Conservation (phyloP, 179 eudicot species). For the Camellia oleifera region DNA sequence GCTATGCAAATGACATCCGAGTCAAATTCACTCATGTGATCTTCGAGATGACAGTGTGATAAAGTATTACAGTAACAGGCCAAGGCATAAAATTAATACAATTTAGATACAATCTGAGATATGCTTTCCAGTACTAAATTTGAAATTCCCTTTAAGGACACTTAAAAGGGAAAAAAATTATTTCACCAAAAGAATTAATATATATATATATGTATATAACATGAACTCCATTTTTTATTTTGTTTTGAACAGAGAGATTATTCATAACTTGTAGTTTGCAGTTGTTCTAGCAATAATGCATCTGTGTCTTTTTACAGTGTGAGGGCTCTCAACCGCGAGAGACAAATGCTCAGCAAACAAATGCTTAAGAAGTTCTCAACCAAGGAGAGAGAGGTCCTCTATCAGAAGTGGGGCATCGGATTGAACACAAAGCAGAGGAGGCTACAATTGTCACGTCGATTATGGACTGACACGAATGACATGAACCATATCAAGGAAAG, state of each 20-base stretch:
- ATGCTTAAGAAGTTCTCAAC: constrained; percentile 49
- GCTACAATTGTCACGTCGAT: constrained; percentile 41
- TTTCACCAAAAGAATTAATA: background rate
- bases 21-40: background rate
- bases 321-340: constrained; percentile 61
- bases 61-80: background rate
- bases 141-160: background rate
- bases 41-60: background rate
- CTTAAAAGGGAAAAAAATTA: background rate
- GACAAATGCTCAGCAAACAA: constrained; percentile 56
- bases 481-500: constrained; percentile 60
- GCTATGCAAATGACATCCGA: background rate
- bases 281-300: background rate
- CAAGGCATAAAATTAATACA: background rate
- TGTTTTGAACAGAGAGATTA: background rate
- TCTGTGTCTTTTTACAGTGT: constrained; percentile 36
- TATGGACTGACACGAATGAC: constrained; percentile 66
- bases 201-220: background rate
- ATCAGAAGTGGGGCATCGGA: constrained; percentile 57
- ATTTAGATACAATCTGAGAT: background rate
- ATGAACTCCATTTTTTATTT: background rate
- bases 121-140: background rate
- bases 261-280: background rate
- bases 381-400: constrained; percentile 60
- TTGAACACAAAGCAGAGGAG: constrained; percentile 65